phyloP scores from a whole-genome alignment of 805 yeast genomes.

The Saccharomycopsis fibuligera region DNA sequence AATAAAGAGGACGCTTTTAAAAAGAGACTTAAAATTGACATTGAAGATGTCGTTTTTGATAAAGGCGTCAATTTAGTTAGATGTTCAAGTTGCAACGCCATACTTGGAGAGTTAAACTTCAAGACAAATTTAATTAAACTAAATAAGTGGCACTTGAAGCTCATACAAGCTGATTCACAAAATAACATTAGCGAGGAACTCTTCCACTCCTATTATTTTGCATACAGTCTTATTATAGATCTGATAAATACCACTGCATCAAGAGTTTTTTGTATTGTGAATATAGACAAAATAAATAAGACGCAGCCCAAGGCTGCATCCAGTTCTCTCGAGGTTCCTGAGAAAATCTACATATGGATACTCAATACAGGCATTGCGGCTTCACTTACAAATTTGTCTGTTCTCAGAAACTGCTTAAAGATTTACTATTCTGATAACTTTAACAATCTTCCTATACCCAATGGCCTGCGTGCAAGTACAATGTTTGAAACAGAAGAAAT shows the following conservation, averaged over 20 bases:
- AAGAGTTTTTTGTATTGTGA: constrained; percentile 30
- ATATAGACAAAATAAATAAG: constrained; percentile 14
- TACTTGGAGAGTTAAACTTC: constrained; percentile 37
- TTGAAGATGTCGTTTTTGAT: constrained; percentile 14
- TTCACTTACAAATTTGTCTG: constrained; percentile 30
- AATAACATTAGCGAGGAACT: constrained; percentile 22
- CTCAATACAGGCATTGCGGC: constrained; percentile 31
- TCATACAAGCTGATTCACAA: constrained; percentile 24
- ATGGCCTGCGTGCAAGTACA: constrained; percentile 23
- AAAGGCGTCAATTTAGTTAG: constrained; percentile 19
- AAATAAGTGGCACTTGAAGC: constrained; percentile 50
- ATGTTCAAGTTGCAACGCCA: constrained; percentile 34
- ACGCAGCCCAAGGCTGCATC: background rate
- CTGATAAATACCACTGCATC: constrained; percentile 38
- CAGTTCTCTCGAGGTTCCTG: background rate
- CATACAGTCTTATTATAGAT: constrained; percentile 36
- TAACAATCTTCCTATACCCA: constrained; percentile 21
- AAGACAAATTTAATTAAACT: constrained; percentile 32
- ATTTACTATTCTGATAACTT: constrained; percentile 37
- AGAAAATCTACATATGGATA: constrained; percentile 39
- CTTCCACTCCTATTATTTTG: constrained; percentile 33
- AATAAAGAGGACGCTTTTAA: constrained; percentile 25
- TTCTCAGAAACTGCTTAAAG: constrained; percentile 34
- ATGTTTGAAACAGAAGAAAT: constrained; percentile 38
- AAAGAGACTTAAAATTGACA: constrained; percentile 15